Base-by-base conservation (phyloP, 495 filamentous ascomycete species). In the Penicillium waksmanii region DNA sequence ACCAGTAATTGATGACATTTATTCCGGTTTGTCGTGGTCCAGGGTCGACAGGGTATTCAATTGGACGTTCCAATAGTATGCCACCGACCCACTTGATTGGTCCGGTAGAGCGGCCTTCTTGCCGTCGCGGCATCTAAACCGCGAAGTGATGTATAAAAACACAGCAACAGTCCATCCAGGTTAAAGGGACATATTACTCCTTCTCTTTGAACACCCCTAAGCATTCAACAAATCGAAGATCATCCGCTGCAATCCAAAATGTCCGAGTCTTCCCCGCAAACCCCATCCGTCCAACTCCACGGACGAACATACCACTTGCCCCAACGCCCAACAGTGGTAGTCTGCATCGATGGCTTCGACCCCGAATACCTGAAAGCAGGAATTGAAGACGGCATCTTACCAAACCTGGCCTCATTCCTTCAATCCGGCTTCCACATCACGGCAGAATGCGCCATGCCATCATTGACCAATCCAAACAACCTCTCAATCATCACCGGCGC, bases 301-400 rank as follows among this genome's bases (percentile, higher is more conserved):
- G 51, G 51, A n/a, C 51, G 51, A 54, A 54, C 33, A 13, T 54
- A 54, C 51, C 23, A 36, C 17, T 5, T 54, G 10, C 51, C 51
- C n/a, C 34, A 40, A 36, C 51, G 23, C 8, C 34, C 51, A 18
- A 54, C 51, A 25, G 51, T 54, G 21, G 19, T 54, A 8, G 23
- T 54, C 18, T 54, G 51, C 51, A 40, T 54, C 51, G 51, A 54
- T 21, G 51, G 51, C 31, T 54, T 54, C 51, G 51, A 54, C 51
- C 51, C 51, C 15, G 51, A 54, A 25, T 54, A 54, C 23, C 51
- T 54, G 7, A 1, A 31, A n/a, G 8, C 11, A 40, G 51, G 51
- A 18, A 36, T 54, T 5, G 18, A 36, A 54, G 51, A 54, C n/a
- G 35, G 35, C 12, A 54, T 54, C 35, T 9, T 54, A 5, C 51